phyloP scores from a whole-genome alignment of 257 asterid species.

The Solanum ossicruentum region DNA sequence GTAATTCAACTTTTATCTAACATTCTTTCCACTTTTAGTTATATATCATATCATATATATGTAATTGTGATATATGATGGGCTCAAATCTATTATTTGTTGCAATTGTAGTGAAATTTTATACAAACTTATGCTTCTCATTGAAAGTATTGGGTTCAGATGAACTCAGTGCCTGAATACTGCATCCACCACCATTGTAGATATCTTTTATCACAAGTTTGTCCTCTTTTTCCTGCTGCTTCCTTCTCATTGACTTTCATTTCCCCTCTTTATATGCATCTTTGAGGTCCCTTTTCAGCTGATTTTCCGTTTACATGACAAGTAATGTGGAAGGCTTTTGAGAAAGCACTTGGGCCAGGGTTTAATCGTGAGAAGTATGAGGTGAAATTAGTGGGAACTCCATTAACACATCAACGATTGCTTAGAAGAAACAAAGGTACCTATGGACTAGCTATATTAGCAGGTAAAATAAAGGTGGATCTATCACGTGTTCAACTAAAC shows the following conservation, averaged over 20 bases:
- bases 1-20: too few species aligned
- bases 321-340: slow-evolving; percentile 93
- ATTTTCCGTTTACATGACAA: slow-evolving; percentile 12
- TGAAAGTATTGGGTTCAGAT: background rate
- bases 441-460: slow-evolving; percentile 71
- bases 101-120: background rate
- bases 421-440: slow-evolving; percentile 68
- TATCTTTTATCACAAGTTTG: background rate
- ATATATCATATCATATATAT: too few species aligned
- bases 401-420: slow-evolving; percentile 75
- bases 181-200: background rate
- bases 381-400: slow-evolving; percentile 89
- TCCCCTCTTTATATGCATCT: background rate
- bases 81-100: background rate
- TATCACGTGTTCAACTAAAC: background rate
- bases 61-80: background rate
- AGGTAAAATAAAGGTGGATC: slow-evolving; percentile 2
- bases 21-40: too few species aligned
- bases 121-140: background rate
- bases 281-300: background rate
- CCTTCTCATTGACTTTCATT: background rate
- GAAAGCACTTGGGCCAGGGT: slow-evolving; percentile 73
- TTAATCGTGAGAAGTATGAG: slow-evolving; percentile 62
- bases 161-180: background rate
- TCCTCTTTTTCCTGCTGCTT: background rate